Base-by-base conservation (phyloP, 2,329 filamentous ascomycete species). In the Claviceps pazoutovae region DNA sequence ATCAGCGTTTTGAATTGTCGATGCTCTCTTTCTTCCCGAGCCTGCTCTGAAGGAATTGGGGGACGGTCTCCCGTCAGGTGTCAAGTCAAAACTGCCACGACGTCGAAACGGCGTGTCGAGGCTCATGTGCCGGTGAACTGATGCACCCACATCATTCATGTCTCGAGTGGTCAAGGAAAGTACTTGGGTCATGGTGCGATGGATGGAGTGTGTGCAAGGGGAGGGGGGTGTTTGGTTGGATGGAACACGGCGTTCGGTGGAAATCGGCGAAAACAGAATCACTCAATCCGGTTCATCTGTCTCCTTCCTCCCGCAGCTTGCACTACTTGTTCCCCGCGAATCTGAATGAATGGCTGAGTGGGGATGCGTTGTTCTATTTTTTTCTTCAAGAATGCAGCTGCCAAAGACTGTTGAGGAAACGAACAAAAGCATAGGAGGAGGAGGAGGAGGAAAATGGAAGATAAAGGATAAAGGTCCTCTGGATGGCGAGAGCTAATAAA, bases 1-100 rank as follows among this genome's bases (percentile, higher is more conserved):
- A 53, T 74, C 70, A 19, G 67, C 67, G 41, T 69, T 66, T 55
- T 71, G 69, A 60, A 74, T 70, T 49, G 73, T 70, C 45, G 70
- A 68, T 41, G 71, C 65, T 54, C 74, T 68, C 60, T 75, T 76
- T 58, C 67, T 63, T 45, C 58, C 55, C 38, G 55, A 34, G 19
- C 54, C 46, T 36, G 51, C 43, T 46, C 50, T 44, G 48, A 49
- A 52, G 26, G 53, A 50, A 30, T 49, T 48, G 5, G 54, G 54
- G 23, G 54, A 52, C 4, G 42, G 51, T 42, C 50, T 51, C 17
- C 49, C 50, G 37, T 51, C 56, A 13, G 47, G 41, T n/a, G 53
- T 51, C 43, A 46, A 17, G 19, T 46, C 39, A 41, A 55, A 51
- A 47, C 55, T 49, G 45, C 48, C 45, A 43, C 48, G 26, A 26